A percentile compares a stretch with the other conserved stretches of the same genome.
These are phyloP conservation scores for Sporothrix dimorphospora DNA, from an alignment of 2,329 filamentous ascomycete species.

Conservation along the genomic window DNA sequence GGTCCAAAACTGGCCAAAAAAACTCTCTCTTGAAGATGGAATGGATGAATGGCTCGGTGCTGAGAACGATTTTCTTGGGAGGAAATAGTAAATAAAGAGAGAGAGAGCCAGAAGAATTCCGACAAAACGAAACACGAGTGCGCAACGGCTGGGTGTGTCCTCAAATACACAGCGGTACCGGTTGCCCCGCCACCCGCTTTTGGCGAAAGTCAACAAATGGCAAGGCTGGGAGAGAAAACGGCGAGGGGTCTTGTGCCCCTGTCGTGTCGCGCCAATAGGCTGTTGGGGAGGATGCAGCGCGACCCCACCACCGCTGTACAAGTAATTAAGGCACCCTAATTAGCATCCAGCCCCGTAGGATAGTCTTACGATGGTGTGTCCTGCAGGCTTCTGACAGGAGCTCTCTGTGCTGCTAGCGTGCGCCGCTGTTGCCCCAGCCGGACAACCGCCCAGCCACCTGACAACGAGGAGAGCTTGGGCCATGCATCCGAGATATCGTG, in stretches of 20 bases:
- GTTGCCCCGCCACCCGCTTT: constrained; percentile 36
- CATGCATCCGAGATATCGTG: not conserved
- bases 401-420: constrained; percentile 4
- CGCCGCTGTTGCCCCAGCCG: not conserved
- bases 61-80: not conserved
- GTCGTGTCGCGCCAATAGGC: constrained; percentile 20
- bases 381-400: not conserved
- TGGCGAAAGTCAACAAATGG: constrained; percentile 34
- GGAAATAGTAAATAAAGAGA: not conserved
- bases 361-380: not conserved
- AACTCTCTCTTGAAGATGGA: not conserved
- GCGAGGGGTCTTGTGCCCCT: constrained; percentile 1
- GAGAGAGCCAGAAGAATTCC: not conserved
- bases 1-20: constrained; percentile 2
- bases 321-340: not conserved
- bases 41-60: not conserved
- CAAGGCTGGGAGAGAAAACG: constrained; percentile 33
- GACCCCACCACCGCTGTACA: not conserved
- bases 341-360: not conserved
- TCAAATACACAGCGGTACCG: constrained; percentile 30
- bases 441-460: constrained; percentile 33
- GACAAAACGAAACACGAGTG: not conserved
- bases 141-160: not conserved
- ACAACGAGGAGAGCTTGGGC: constrained; percentile 22
- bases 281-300: not conserved